Conservation (phyloP, 805 yeast genomes). For the Diddensiella transvaalensis region DNA sequence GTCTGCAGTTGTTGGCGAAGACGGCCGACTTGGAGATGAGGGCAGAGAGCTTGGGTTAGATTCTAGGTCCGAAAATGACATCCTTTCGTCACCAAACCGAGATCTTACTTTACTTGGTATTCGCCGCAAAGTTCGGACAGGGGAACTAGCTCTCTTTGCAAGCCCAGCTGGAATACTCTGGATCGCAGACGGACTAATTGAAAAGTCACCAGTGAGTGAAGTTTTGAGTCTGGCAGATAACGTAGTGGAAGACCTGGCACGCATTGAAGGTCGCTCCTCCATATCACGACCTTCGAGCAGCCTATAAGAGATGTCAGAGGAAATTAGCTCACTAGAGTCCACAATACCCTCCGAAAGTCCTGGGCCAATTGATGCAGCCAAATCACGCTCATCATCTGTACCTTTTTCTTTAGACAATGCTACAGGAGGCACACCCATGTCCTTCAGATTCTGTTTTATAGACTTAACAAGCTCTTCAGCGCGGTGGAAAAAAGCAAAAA, state of each 20-base stretch:
- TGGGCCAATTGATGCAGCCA: neutral
- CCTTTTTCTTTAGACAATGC: slow-evolving; percentile 2
- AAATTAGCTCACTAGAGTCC: slow-evolving; percentile 11
- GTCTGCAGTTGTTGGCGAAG: neutral
- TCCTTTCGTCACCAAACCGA: neutral
- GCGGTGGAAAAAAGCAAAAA: slow-evolving; percentile 56
- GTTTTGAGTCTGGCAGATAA: neutral
- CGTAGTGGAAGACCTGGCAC: neutral
- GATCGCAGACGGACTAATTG: neutral
- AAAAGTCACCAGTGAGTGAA: neutral
- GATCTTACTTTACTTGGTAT: neutral
- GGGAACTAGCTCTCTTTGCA: neutral
- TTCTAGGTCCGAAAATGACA: slow-evolving; percentile 2
- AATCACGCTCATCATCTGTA: neutral
- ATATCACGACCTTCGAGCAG: neutral
- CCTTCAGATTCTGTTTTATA: slow-evolving; percentile 11
- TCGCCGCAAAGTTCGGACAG: neutral
- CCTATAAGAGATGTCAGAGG: neutral
- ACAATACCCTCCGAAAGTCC: neutral
- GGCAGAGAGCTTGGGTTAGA: slow-evolving; percentile 2
- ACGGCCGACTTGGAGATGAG: neutral
- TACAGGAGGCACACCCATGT: slow-evolving; percentile 10
- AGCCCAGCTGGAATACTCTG: neutral
- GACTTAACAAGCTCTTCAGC: slow-evolving; percentile 31
- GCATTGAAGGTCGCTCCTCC: neutral